Base-by-base conservation (phyloP, 1,284 basidiomycete species). In the Irpex rosettiformis region DNA sequence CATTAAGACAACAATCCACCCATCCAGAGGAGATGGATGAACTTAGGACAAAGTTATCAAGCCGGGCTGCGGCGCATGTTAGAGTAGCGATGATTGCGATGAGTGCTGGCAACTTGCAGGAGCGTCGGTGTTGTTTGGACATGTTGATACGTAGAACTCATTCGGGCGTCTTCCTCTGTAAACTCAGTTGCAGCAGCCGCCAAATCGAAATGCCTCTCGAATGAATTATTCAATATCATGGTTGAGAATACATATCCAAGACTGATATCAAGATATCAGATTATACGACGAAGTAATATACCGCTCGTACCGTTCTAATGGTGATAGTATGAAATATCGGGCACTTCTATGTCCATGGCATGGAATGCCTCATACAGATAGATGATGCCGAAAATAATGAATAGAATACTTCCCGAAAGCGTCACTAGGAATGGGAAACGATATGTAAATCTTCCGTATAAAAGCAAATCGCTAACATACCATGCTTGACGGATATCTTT, bases 401-500 rank as follows among this genome's bases (percentile, higher is more conserved):
- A 96, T 3, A 96, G 81, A 6, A 79, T 73, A 1, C 94, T 86
- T 13, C 94, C 94, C 13, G 91, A 86, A 49, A 93, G 79, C 0
- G 94, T 95, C 54, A 98, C 94, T 43, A 28, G 1, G 22, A 37
- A 11, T 55, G 27, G n/a, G n/a, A n/a, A n/a, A 43, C 58, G 55
- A 58, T 45, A 45, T 18, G 24, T 28, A 27, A 22, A n/a, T 27
- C 10, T 11, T 13, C 48, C 10, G 21, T 24, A 51, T 24, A n/a
- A 16, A 13, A 11, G 25, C 25, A n/a, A 51, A 51, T 6, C 18
- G 21, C 11, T 40, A 59, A 53, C 91, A 63, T 63, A 96, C 94
- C 91, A 69, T 96, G 92, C 73, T 96, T 96, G 55, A 96, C 91
- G 27, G 93, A 96, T 61, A 98, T 93, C 77, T 94, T 94, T 3